phyloP scores from a whole-genome alignment of 306 rosid genomes.

The Rosa multiflora region DNA sequence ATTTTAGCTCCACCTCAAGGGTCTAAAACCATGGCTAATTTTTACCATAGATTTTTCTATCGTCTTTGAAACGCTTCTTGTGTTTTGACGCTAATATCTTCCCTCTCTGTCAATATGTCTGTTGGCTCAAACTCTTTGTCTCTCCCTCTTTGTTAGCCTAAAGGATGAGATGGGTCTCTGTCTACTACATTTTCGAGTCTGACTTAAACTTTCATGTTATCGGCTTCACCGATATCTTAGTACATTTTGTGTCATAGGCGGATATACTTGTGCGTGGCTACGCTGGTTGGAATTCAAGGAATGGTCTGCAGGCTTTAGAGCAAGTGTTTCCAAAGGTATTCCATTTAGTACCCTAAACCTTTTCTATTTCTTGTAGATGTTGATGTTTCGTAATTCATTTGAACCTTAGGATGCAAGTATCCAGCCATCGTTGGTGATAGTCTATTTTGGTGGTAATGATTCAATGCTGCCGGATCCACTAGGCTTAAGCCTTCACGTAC shows the following conservation, averaged over 20 bases:
- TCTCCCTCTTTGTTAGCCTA: background rate
- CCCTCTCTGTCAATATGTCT: background rate
- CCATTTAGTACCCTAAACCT: background rate
- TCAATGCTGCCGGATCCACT: conserved; percentile 50
- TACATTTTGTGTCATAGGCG: conserved; percentile 35
- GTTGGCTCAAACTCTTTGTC: background rate
- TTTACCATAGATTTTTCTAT: background rate
- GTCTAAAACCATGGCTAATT: background rate
- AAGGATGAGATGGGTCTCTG: background rate
- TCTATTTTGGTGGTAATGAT: conserved; percentile 94
- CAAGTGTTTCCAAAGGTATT: conserved; percentile 64
- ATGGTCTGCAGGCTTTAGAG: conserved; percentile 55
- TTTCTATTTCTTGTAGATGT: background rate
- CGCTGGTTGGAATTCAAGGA: conserved; percentile 72
- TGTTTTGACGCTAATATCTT: background rate
- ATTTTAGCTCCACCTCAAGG: background rate
- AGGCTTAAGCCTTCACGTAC: conserved; percentile 57
- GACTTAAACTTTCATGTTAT: background rate
- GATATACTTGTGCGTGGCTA: conserved; percentile 71
- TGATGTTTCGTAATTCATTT: conserved; percentile 13
- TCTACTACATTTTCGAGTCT: background rate
- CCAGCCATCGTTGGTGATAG: conserved; percentile 76
- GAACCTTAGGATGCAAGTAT: conserved; percentile 41
- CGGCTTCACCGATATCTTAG: background rate
- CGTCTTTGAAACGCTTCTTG: background rate